Evolutionary conservation across 2,329 filamentous ascomycete genomes (phyloP).

Genomic region (Arachnomyces sp.): DNA sequence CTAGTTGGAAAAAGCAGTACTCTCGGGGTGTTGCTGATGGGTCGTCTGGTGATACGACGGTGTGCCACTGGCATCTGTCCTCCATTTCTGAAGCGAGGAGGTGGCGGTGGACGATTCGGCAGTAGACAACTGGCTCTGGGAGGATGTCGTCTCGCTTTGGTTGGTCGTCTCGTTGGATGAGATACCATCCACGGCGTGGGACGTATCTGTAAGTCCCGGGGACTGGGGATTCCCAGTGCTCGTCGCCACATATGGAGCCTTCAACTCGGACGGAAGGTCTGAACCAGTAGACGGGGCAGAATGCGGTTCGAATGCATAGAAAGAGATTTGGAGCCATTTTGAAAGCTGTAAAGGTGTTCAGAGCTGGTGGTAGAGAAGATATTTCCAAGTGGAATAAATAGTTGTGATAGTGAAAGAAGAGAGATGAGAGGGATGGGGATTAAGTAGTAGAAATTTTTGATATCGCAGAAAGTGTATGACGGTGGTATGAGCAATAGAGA

Average conservation of each 20-base stretch:
- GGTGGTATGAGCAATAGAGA: constrained; percentile 3
- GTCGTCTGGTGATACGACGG: constrained; percentile 16
- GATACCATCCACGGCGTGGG: constrained; percentile 43
- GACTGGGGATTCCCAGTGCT: constrained; percentile 42
- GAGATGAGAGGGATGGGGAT: too few relatives aligned
- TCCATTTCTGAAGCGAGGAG: constrained; percentile 42
- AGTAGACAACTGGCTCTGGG: constrained; percentile 37
- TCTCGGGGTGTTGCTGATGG: constrained; percentile 5
- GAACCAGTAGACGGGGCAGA: constrained; percentile 45
- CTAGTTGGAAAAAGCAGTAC: constrained; percentile 42
- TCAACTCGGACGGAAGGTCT: constrained; percentile 30
- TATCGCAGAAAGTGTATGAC: constrained; percentile 5
- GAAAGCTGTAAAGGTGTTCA: neutral
- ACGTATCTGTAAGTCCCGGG: constrained; percentile 44
- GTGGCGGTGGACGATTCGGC: constrained; percentile 41
- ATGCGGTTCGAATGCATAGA: constrained; percentile 40
- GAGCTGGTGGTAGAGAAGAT: too few relatives aligned
- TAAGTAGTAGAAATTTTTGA: constrained; percentile 5
- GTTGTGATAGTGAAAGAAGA: too few relatives aligned
- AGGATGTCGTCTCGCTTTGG: constrained; percentile 25
- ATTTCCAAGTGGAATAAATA: too few relatives aligned
- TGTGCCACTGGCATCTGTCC: constrained; percentile 36
- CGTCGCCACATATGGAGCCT: constrained; percentile 33
- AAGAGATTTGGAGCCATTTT: constrained; percentile 45
- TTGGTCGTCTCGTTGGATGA: constrained; percentile 33